Percentiles rank a stretch among this genome's conserved stretches.
Evolutionary conservation across 192 early-diverging fungal species (phyloP).

Genomic region (Podila verticillata): DNA sequence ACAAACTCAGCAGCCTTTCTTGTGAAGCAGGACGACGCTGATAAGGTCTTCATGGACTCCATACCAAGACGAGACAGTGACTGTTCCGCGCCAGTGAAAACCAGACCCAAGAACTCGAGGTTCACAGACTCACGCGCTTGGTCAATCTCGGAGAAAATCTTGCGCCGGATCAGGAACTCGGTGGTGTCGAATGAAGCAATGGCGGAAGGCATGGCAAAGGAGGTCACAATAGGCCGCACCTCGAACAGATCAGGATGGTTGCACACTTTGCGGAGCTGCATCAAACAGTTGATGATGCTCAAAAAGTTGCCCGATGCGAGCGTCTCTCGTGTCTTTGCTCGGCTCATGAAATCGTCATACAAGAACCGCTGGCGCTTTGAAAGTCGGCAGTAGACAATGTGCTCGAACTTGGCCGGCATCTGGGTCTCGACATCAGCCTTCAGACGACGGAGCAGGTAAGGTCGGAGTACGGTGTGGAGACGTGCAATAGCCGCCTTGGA

Average conservation of each 20-base stretch:
- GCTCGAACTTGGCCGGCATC: slow-evolving; percentile 73
- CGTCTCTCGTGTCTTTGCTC: slow-evolving; percentile 80
- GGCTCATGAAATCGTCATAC: slow-evolving; percentile 85
- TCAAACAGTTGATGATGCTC: slow-evolving; percentile 78
- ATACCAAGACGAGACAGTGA: slow-evolving; percentile 29
- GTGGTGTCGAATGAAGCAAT: slow-evolving; percentile 36
- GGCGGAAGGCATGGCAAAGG: slow-evolving; percentile 64
- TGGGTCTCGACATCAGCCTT: slow-evolving; percentile 74
- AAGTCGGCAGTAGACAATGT: slow-evolving; percentile 77
- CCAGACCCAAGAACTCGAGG: slow-evolving; percentile 55
- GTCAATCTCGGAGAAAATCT: slow-evolving; percentile 47
- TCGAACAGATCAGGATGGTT: slow-evolving; percentile 66
- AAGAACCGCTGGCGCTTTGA: slow-evolving; percentile 75
- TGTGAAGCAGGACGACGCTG: slow-evolving; percentile 26
- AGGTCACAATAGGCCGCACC: slow-evolving; percentile 66
- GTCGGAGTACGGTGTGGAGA: slow-evolving; percentile 71
- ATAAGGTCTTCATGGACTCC: slow-evolving; percentile 20
- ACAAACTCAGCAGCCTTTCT: slow-evolving; percentile 25
- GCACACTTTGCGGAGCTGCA: slow-evolving; percentile 77
- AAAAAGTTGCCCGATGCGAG: slow-evolving; percentile 77
- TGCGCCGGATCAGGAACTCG: slow-evolving; percentile 49
- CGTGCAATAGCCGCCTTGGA: slow-evolving; percentile 63
- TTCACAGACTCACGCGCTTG: slow-evolving; percentile 32
- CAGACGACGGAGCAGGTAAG: slow-evolving; percentile 71
- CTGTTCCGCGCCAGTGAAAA: slow-evolving; percentile 43